Evolutionary conservation across 2,329 filamentous ascomycete species (phyloP).

Genomic region (Colletotrichum falcatum): DNA sequence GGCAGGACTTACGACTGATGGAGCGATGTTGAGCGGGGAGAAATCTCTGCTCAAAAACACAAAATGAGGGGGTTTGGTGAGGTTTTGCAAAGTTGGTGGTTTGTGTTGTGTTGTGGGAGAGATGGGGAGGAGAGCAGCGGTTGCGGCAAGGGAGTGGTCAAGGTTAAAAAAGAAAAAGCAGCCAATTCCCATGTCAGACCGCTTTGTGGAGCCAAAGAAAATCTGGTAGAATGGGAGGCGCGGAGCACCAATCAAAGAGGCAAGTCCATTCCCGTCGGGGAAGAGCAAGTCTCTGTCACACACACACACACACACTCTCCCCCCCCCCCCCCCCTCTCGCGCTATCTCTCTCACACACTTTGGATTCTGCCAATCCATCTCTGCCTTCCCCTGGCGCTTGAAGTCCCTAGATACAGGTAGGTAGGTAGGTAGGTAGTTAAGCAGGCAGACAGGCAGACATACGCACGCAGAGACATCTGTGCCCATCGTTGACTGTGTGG

Average conservation of each 20-base stretch:
- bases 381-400: background rate
- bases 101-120: slow-evolving; percentile 41
- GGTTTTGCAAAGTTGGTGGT: slow-evolving; percentile 34
- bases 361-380: slow-evolving; percentile 7
- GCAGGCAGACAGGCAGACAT: background rate
- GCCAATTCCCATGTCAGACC: slow-evolving; percentile 34
- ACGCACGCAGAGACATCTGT: slow-evolving; percentile 4
- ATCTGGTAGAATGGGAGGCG: slow-evolving; percentile 29
- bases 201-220: slow-evolving; percentile 39
- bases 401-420: background rate
- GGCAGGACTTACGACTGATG: slow-evolving; percentile 22
- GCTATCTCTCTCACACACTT: background rate
- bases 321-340: background rate
- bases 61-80: slow-evolving; percentile 17
- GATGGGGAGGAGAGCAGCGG: slow-evolving; percentile 34
- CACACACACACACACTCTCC: background rate
- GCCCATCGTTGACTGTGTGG: background rate
- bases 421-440: background rate
- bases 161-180: slow-evolving; percentile 34
- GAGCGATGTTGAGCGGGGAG: slow-evolving; percentile 6
- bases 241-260: slow-evolving; percentile 36
- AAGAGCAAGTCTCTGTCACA: slow-evolving; percentile 22
- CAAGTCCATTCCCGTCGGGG: slow-evolving; percentile 26
- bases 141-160: slow-evolving; percentile 36
- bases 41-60: slow-evolving; percentile 34